Percentiles rank a stretch among this genome's conserved stretches.
These are phyloP conservation scores for Sporopachydermia quercuum DNA, from an alignment of 805 yeast genomes.

Conservation along the genomic window DNA sequence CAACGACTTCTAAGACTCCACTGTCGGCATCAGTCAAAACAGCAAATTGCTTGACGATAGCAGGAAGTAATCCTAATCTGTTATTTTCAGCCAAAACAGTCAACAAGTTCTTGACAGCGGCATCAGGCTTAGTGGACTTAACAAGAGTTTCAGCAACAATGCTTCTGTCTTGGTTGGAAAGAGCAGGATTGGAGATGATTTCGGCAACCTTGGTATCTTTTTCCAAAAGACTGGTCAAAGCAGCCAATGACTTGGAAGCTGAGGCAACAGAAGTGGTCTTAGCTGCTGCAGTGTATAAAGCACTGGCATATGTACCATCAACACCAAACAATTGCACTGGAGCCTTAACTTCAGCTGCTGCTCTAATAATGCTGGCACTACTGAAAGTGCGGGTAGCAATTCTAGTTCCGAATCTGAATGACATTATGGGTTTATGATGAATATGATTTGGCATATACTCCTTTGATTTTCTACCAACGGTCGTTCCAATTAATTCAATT, in stretches of 20 bases:
- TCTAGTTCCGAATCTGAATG: conserved; percentile 7
- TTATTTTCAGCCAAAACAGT: conserved; percentile 84
- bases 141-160: conserved; percentile 48
- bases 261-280: conserved; percentile 64
- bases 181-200: conserved; percentile 69
- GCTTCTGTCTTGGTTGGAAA: conserved; percentile 61
- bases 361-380: conserved; percentile 59
- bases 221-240: conserved; percentile 38
- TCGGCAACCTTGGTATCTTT: conserved; percentile 49
- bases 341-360: conserved; percentile 51
- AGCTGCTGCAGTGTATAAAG: conserved; percentile 83
- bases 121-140: conserved; percentile 38
- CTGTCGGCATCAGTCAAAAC: conserved; percentile 75
- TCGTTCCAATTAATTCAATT: too few relatives aligned
- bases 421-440: not conserved
- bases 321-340: conserved; percentile 91
- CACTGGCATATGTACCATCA: conserved; percentile 95
- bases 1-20: conserved; percentile 86
- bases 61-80: conserved; percentile 60
- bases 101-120: conserved; percentile 66
- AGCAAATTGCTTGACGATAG: conserved; percentile 56
- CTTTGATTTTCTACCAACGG: too few relatives aligned
- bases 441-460: too few relatives aligned
- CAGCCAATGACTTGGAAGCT: conserved; percentile 48
- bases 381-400: conserved; percentile 53